phyloP scores from a whole-genome alignment of 2,329 filamentous ascomycete species.

The Paecilomyces dactylethromorphus region DNA sequence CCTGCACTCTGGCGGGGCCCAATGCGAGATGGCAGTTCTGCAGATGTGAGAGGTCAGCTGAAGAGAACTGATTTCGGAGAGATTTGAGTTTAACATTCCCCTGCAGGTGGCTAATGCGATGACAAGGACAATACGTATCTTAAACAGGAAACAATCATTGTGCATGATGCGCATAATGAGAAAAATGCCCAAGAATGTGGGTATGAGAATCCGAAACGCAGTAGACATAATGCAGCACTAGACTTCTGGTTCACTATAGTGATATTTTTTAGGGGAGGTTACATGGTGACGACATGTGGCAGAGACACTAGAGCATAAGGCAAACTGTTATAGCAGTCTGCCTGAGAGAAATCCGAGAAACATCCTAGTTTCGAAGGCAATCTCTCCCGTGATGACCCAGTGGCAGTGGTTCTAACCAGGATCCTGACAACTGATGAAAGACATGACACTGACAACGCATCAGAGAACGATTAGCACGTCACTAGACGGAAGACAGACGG shows the following conservation, averaged over 20 bases:
- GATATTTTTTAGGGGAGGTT: not conserved
- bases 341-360: not conserved
- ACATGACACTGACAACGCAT: not conserved
- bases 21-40: conserved; percentile 33
- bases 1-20: conserved; percentile 30
- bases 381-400: not conserved
- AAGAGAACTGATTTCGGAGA: conserved; percentile 24
- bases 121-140: not conserved
- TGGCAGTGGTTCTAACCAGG: not conserved
- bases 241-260: not conserved
- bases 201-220: not conserved
- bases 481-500: not conserved
- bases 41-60: conserved; percentile 37
- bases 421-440: not conserved
- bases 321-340: not conserved
- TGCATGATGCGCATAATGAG: not conserved
- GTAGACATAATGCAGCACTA: not conserved
- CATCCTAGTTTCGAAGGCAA: not conserved
- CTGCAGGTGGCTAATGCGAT: conserved; percentile 4
- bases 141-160: not conserved
- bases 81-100: conserved; percentile 8
- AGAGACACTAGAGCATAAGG: not conserved
- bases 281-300: not conserved
- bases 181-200: not conserved
- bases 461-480: not conserved